phyloP scores from a whole-genome alignment of 2,329 filamentous ascomycete species.

The Torrubiellomyces zombiae region DNA sequence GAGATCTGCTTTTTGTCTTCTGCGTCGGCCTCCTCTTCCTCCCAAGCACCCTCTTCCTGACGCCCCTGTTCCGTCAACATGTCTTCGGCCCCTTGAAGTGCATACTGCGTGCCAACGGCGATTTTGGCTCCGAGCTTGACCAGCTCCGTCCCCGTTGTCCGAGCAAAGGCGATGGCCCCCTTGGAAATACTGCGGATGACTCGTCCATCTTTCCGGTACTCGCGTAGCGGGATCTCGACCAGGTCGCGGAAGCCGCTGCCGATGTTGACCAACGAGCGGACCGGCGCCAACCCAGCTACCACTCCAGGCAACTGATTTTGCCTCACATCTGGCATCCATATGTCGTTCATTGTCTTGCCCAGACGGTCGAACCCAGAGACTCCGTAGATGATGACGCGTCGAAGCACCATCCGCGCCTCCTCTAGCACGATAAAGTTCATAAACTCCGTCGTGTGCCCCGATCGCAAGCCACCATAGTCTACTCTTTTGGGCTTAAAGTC shows the following conservation, averaged over 20 bases:
- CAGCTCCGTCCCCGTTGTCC: constrained; percentile 86
- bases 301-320: constrained; percentile 78
- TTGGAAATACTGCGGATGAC: constrained; percentile 85
- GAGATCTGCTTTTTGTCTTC: constrained; percentile 68
- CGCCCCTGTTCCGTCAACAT: constrained; percentile 39
- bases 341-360: constrained; percentile 79
- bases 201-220: constrained; percentile 88
- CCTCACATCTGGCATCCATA: constrained; percentile 92
- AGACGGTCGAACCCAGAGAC: constrained; percentile 80
- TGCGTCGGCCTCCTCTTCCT: constrained; percentile 45
- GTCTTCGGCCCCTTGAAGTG: constrained; percentile 75
- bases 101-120: constrained; percentile 86
- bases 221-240: constrained; percentile 73
- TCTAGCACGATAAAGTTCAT: constrained; percentile 98
- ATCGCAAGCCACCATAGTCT: constrained; percentile 82
- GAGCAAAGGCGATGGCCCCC: constrained; percentile 76
- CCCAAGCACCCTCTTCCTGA: constrained; percentile 26
- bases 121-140: constrained; percentile 88
- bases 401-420: constrained; percentile 67
- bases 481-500: constrained; percentile 99
- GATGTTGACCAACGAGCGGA: constrained; percentile 83
- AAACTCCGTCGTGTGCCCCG: constrained; percentile 88
- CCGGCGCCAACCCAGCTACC: constrained; percentile 72
- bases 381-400: constrained; percentile 85
- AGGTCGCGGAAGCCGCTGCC: constrained; percentile 75